Evolutionary conservation across 129 eudicot species (phyloP).

Genomic region (Glebionis coronaria): DNA sequence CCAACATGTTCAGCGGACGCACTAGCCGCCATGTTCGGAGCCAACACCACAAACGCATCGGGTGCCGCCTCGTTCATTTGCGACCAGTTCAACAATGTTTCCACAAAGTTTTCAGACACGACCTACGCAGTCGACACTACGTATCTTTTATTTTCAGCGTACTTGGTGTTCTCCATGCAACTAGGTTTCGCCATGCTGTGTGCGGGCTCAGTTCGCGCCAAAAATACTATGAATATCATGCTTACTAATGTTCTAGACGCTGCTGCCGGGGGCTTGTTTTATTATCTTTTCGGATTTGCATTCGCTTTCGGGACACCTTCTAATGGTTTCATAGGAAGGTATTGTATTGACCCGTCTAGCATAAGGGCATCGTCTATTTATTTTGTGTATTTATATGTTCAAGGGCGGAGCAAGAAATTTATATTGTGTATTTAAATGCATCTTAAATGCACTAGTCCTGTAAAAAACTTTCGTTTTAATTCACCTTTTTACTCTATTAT

Average conservation of each 20-base stretch:
- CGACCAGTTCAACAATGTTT: too few species aligned
- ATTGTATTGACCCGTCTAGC: too few species aligned
- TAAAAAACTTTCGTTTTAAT: too few species aligned
- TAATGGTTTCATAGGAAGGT: slow-evolving; percentile 46
- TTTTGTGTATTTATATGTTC: too few species aligned
- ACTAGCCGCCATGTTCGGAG: slow-evolving; percentile 48
- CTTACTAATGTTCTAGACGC: slow-evolving; percentile 55
- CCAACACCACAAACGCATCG: slow-evolving; percentile 40
- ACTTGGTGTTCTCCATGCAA: slow-evolving; percentile 56
- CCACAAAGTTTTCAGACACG: slow-evolving; percentile 47
- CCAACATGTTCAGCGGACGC: slow-evolving; percentile 37
- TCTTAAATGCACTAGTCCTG: too few species aligned
- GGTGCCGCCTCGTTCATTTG: slow-evolving; percentile 47
- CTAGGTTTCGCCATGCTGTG: slow-evolving; percentile 64
- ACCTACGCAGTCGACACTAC: slow-evolving; percentile 47
- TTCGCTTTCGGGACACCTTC: slow-evolving; percentile 55
- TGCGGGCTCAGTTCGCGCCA: slow-evolving; percentile 57
- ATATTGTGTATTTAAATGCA: too few species aligned
- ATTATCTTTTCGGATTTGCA: slow-evolving; percentile 50
- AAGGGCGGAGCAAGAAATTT: too few species aligned
- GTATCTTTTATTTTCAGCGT: slow-evolving; percentile 52
- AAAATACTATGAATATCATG: slow-evolving; percentile 72
- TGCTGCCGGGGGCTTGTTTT: slow-evolving; percentile 53
- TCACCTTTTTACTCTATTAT: too few species aligned
- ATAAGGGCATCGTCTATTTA: too few species aligned